These are phyloP conservation scores for Lactarius tabidus DNA, from an alignment of 768 basidiomycete species.

Conservation along the genomic window DNA sequence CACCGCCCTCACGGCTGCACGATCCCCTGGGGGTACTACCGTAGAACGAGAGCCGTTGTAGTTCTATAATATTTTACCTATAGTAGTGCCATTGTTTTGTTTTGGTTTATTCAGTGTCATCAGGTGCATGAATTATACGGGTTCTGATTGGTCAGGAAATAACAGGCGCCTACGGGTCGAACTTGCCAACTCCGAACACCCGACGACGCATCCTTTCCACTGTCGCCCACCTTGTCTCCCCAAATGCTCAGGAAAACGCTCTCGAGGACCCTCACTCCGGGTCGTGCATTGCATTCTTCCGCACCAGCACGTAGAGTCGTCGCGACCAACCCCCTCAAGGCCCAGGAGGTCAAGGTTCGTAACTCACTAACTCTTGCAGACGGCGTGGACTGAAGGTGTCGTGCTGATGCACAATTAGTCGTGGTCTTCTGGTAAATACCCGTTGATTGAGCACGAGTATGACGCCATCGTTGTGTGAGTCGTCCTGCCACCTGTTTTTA, in stretches of 20 bases:
- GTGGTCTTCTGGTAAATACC: constrained; percentile 86
- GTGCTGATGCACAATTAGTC: constrained; percentile 39
- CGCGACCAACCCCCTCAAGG: constrained; percentile 71
- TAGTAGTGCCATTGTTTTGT: neutral
- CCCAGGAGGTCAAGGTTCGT: constrained; percentile 74
- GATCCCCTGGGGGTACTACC: constrained; percentile 32
- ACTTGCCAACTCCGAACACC: neutral
- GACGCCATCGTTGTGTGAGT: constrained; percentile 98
- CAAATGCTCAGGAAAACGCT: constrained; percentile 65
- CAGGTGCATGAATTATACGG: constrained; percentile 1
- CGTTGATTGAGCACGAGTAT: constrained; percentile 97
- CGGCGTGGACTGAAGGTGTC: constrained; percentile 15
- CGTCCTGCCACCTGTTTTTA: neutral
- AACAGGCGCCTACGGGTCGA: neutral
- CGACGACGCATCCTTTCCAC: neutral
- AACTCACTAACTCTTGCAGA: constrained; percentile 16
- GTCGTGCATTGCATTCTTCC: constrained; percentile 62
- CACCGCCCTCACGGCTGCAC: constrained; percentile 26
- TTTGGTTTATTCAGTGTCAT: too few species aligned
- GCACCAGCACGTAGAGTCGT: constrained; percentile 55
- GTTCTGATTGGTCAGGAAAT: constrained; percentile 23
- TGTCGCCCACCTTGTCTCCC: constrained; percentile 26
- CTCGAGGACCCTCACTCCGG: constrained; percentile 47
- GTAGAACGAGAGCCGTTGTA: constrained; percentile 19
- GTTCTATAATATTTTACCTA: neutral